Evolutionary conservation across 768 basidiomycete species (phyloP).

Genomic region (Termitomyces sp.): DNA sequence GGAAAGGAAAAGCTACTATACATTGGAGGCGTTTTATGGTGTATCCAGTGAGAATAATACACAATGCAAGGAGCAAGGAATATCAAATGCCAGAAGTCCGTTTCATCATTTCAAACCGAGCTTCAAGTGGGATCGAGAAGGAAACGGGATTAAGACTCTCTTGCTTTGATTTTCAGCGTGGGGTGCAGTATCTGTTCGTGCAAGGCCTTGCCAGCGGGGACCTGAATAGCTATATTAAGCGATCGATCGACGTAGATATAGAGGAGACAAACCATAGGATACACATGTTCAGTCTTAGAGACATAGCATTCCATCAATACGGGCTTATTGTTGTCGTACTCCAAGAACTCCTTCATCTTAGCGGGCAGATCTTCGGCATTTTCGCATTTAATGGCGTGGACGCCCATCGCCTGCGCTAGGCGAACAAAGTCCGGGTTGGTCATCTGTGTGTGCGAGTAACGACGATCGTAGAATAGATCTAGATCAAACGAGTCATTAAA

Average conservation of each 20-base stretch:
- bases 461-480: constrained; percentile 93
- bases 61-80: neutral
- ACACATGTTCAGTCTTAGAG: constrained; percentile 80
- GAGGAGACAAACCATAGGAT: constrained; percentile 67
- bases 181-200: constrained; percentile 88
- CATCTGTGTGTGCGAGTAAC: constrained; percentile 98
- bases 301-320: constrained; percentile 90
- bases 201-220: constrained; percentile 89
- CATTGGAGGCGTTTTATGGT: neutral
- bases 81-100: neutral
- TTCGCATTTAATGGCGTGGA: constrained; percentile 81
- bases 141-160: constrained; percentile 4
- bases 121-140: neutral
- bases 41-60: neutral
- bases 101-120: neutral
- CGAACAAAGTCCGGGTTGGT: constrained; percentile 92
- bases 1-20: constrained; percentile 5
- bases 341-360: constrained; percentile 99
- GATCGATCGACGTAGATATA: neutral
- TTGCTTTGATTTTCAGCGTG: constrained; percentile 13
- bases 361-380: constrained; percentile 72
- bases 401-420: constrained; percentile 86
- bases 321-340: constrained; percentile 84
- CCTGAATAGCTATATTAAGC: constrained; percentile 33
- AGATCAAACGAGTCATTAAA: neutral